A percentile compares a stretch with the other conserved stretches of the same genome.
Evolutionary conservation across 331 rosid genomes (phyloP).

Genomic region (Dryas integrifolia): DNA sequence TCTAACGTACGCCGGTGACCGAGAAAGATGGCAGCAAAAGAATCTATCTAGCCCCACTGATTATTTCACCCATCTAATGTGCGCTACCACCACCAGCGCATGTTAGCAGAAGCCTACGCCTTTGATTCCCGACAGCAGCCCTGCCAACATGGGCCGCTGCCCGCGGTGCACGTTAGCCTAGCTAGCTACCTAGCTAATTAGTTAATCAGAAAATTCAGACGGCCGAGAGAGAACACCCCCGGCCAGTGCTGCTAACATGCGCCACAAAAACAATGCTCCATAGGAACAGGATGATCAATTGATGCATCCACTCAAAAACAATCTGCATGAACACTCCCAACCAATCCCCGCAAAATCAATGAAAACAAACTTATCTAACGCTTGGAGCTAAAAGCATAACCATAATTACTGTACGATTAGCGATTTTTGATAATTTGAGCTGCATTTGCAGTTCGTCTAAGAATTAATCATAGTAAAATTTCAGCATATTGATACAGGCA

Average conservation of each 20-base stretch:
- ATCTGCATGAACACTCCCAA: not conserved
- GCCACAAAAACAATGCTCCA: constrained; percentile 17
- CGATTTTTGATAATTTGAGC: not conserved
- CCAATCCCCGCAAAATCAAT: not conserved
- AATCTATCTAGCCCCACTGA: constrained; percentile 34
- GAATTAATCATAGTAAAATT: not conserved
- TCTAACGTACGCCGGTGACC: constrained; percentile 37
- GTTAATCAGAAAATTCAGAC: no score
- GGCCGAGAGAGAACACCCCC: no score
- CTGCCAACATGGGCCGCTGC: not conserved
- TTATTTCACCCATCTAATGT: constrained; percentile 7
- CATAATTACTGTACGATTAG: not conserved
- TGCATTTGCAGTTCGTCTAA: not conserved
- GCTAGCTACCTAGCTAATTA: no score
- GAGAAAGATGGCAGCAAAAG: not conserved
- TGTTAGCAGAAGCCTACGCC: not conserved
- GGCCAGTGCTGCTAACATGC: constrained; percentile 23
- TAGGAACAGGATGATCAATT: no score
- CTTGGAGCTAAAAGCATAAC: not conserved
- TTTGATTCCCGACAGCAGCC: constrained; percentile 5
- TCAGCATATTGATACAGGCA: not conserved
- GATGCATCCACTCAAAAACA: no score
- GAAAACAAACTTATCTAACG: not conserved
- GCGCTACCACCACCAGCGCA: constrained; percentile 8
- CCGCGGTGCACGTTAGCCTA: not conserved